Evolutionary conservation across 768 basidiomycete genomes (phyloP).

Genomic region (Tricholoma sp.): DNA sequence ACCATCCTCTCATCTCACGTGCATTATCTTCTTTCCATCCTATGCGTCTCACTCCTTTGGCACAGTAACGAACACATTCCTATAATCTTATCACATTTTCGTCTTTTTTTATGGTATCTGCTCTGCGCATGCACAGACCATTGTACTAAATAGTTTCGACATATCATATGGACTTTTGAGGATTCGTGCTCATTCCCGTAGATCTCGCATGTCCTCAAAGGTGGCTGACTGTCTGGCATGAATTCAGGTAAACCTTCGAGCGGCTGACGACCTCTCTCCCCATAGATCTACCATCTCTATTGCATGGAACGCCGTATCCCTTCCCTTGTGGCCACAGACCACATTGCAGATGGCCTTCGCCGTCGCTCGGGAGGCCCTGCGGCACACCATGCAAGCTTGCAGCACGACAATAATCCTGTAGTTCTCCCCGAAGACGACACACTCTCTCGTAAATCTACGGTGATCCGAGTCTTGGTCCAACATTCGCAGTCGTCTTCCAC

Average conservation of each 20-base stretch:
- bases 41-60: slow-evolving; percentile 13
- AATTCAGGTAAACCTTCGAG: not conserved
- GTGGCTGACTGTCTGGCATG: not conserved
- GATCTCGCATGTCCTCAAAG: not conserved
- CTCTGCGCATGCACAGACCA: slow-evolving; percentile 8
- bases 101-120: slow-evolving; percentile 3
- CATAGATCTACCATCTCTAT: not conserved
- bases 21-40: slow-evolving; percentile 7
- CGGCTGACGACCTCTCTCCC: slow-evolving; percentile 8
- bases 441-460: not conserved
- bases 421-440: not conserved
- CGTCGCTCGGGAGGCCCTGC: slow-evolving; percentile 9
- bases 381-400: not conserved
- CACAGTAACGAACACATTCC: slow-evolving; percentile 10
- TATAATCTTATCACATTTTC: slow-evolving; percentile 11
- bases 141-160: slow-evolving; percentile 13
- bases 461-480: not conserved
- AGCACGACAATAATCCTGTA: not conserved
- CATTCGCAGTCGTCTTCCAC: not conserved
- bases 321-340: not conserved
- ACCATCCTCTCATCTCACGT: not conserved
- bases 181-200: not conserved
- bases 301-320: slow-evolving; percentile 8
- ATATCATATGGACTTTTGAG: slow-evolving; percentile 14
- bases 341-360: slow-evolving; percentile 2